A percentile compares a stretch with the other conserved stretches of the same genome.
Conservation (phyloP, 345 rosid species). For the Syzygium aqueum region DNA sequence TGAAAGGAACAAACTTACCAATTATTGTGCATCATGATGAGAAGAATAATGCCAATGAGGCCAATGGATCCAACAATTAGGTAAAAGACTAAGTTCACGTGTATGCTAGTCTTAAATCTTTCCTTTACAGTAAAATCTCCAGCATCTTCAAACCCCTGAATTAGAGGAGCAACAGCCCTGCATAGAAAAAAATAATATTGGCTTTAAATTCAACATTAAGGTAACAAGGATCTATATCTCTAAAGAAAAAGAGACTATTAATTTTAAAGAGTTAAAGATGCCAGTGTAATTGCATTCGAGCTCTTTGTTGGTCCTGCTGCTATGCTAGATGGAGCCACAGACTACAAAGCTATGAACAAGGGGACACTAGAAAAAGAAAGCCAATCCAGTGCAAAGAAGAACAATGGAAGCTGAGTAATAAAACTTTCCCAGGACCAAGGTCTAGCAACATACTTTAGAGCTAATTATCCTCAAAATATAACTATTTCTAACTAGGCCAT, state of each 20-base stretch:
- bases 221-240: neutral
- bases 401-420: neutral
- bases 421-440: neutral
- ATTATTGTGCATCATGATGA: constrained; percentile 54
- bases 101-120: constrained; percentile 87
- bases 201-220: neutral
- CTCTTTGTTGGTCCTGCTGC: neutral
- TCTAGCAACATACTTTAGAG: neutral
- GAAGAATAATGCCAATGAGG: constrained; percentile 85
- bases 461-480: neutral
- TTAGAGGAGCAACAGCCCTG: constrained; percentile 99
- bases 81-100: constrained; percentile 86
- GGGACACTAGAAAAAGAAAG: neutral
- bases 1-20: constrained; percentile 25
- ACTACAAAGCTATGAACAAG: neutral
- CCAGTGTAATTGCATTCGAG: neutral
- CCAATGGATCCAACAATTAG: constrained; percentile 82
- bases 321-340: neutral
- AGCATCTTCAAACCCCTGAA: constrained; percentile 99
- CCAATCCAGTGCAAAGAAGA: neutral
- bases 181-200: neutral
- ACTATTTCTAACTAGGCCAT: neutral
- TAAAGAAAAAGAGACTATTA: neutral
- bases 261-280: neutral
- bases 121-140: constrained; percentile 90